phyloP scores from a whole-genome alignment of 169 alveolate genomes.

The Cryptosporidium sp. region DNA sequence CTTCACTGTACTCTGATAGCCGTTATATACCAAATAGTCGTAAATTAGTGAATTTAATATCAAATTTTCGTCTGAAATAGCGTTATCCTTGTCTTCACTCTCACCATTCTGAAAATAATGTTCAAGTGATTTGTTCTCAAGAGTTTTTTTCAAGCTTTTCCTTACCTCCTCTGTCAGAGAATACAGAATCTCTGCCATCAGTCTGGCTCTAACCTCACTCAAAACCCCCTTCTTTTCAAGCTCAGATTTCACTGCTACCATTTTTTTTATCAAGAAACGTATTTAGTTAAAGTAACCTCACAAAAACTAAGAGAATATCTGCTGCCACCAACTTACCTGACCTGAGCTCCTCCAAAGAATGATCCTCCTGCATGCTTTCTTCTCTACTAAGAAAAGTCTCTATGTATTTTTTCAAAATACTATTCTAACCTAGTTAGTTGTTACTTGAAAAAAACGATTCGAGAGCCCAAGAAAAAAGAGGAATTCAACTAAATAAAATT shows the following conservation, averaged over 20 bases:
- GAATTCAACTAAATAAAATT: background rate
- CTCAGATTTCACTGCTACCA: conserved; percentile 47
- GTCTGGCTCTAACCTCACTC: conserved; percentile 51
- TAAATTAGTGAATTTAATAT: conserved; percentile 49
- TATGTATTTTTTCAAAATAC: background rate
- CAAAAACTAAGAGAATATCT: background rate
- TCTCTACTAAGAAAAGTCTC: background rate
- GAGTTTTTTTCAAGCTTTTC: background rate
- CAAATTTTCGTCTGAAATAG: conserved; percentile 43
- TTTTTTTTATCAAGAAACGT: background rate
- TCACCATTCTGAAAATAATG: conserved; percentile 20
- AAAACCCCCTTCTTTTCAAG: conserved; percentile 61
- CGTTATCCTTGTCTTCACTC: background rate
- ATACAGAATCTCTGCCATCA: conserved; percentile 69
- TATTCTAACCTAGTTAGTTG: background rate
- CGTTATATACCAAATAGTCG: conserved; percentile 50
- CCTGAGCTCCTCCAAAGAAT: conserved; percentile 60
- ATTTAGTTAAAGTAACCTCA: background rate
- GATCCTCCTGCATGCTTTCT: conserved; percentile 34
- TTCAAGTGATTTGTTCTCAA: background rate
- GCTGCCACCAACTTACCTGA: conserved; percentile 21
- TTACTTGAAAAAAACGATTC: too few species aligned
- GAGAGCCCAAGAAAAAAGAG: background rate
- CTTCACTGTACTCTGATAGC: conserved; percentile 18
- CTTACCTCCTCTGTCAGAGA: conserved; percentile 62